phyloP scores from a whole-genome alignment of 2,329 filamentous ascomycete genomes.

The Penicillium hordei region DNA sequence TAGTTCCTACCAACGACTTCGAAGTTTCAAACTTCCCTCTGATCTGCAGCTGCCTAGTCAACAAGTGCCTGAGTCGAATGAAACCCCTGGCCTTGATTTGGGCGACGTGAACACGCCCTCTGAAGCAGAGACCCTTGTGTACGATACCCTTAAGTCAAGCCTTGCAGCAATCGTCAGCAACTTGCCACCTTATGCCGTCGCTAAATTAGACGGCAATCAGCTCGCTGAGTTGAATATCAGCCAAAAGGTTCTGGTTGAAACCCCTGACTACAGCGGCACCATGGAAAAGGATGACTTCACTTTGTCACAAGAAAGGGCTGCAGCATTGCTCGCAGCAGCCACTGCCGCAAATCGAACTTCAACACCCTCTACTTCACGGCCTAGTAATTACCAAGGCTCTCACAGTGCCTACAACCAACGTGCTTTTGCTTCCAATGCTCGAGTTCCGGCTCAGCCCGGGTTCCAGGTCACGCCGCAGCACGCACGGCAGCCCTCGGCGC shows the following conservation, averaged over 20 bases:
- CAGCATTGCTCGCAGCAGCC: slow-evolving; percentile 33
- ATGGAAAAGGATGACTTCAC: slow-evolving; percentile 79
- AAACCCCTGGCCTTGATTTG: slow-evolving; percentile 19
- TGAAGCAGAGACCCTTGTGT: slow-evolving; percentile 58
- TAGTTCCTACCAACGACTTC: slow-evolving; percentile 62
- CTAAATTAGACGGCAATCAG: slow-evolving; percentile 82
- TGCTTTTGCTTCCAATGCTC: slow-evolving; percentile 31
- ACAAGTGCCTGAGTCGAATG: slow-evolving; percentile 37
- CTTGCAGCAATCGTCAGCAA: slow-evolving; percentile 70
- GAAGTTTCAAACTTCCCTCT: slow-evolving; percentile 47
- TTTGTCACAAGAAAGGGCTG: slow-evolving; percentile 48
- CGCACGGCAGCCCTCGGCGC: slow-evolving; percentile 33
- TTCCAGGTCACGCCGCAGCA: slow-evolving; percentile 35
- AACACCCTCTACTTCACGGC: slow-evolving; percentile 35
- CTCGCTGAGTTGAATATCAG: slow-evolving; percentile 80
- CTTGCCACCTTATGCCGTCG: slow-evolving; percentile 79
- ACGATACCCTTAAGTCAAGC: slow-evolving; percentile 73
- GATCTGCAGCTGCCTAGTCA: slow-evolving; percentile 2
- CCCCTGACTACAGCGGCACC: slow-evolving; percentile 71
- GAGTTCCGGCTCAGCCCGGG: slow-evolving; percentile 27
- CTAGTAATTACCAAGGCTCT: slow-evolving; percentile 31
- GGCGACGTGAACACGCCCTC: slow-evolving; percentile 55
- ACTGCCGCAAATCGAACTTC: slow-evolving; percentile 35
- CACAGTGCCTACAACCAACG: slow-evolving; percentile 38
- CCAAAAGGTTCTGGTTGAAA: slow-evolving; percentile 71